Conservation (phyloP, 495 filamentous ascomycete species). For the Platismatia glauca region DNA sequence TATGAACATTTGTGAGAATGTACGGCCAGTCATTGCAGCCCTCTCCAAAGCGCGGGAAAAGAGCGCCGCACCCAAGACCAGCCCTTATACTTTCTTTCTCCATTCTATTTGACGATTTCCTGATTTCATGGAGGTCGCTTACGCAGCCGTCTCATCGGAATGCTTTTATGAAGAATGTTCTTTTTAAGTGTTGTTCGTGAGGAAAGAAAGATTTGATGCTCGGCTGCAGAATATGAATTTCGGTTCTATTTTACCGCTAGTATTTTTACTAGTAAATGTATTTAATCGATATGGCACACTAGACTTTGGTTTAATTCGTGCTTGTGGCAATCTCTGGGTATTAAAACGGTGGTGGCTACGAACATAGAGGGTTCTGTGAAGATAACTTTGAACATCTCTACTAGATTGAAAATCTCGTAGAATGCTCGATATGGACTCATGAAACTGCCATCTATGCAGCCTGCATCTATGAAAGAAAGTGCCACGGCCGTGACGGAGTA, state of each 20-base stretch:
- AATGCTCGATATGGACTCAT: no score
- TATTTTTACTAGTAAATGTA: no score
- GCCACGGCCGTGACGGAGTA: neutral
- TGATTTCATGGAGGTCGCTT: conserved; percentile 46
- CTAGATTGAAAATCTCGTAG: no score
- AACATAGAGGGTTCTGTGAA: no score
- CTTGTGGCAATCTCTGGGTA: no score
- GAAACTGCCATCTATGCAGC: no score
- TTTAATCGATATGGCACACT: no score
- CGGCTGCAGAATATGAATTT: neutral
- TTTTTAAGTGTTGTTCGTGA: conserved; percentile 60
- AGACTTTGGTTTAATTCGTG: no score
- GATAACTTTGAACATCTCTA: no score
- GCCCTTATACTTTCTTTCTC: conserved; percentile 43
- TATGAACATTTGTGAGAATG: conserved; percentile 29
- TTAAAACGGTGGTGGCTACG: no score
- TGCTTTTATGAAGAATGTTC: conserved; percentile 56
- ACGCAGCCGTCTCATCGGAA: conserved; percentile 44
- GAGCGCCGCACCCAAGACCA: conserved; percentile 64
- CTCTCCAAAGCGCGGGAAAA: conserved; percentile 40
- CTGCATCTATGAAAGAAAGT: no score
- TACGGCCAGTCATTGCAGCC: conserved; percentile 64
- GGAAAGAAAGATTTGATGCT: conserved; percentile 32
- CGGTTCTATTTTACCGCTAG: neutral
- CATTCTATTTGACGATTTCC: conserved; percentile 59